Evolutionary conservation across 768 basidiomycete genomes (phyloP), one percentile per base, ranked within the genome.

Genomic region (Neoboletus magnificus): DNA sequence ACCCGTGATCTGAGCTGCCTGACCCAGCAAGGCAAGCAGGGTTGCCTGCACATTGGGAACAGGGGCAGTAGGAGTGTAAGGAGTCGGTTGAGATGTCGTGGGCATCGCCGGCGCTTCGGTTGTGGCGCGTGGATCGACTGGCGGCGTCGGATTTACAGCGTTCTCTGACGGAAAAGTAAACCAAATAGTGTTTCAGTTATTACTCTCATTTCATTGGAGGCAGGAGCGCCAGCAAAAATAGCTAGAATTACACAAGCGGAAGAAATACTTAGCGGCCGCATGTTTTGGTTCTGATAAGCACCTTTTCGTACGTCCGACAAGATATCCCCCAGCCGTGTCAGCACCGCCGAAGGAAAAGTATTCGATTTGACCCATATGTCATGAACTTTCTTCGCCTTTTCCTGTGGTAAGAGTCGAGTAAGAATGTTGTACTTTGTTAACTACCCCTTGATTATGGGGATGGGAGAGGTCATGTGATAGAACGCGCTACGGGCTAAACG

Each of bases 311-410:
- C 76, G 68, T 78, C 82, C 74, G 81, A 82, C 73, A 91, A 71
- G 71, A 87, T 75, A 71, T 84, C 82, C 73, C 79, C 76, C 71
- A 97, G 78, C 62, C 85, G 86, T 58, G 84, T 76, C 66, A 95
- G 76, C 69, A 90, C 83, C 63, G 80, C 69, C 65, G 85, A 69
- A 55, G 93, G 87, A 76, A 99, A 99, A 47, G 96, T 96, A 73
- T 79, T 83, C 55, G 85, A 83, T 73, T 95, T 96, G 66, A 80
- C 82, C 96, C 96, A 99, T 66, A 99, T 98, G 76, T 98, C 97
- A 73, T 96, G 84, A 67, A 99, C 86, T 74, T 98, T 98, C 79
- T 89, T 88, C 44, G 91, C 82, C 77, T 99, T 99, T 79, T 97
- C 96, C 95, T 98, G 79, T 73, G 69, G 56, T 68, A 58, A 60